Base-by-base conservation (phyloP, 2,329 filamentous ascomycete species). In the Sporothrix luriei region DNA sequence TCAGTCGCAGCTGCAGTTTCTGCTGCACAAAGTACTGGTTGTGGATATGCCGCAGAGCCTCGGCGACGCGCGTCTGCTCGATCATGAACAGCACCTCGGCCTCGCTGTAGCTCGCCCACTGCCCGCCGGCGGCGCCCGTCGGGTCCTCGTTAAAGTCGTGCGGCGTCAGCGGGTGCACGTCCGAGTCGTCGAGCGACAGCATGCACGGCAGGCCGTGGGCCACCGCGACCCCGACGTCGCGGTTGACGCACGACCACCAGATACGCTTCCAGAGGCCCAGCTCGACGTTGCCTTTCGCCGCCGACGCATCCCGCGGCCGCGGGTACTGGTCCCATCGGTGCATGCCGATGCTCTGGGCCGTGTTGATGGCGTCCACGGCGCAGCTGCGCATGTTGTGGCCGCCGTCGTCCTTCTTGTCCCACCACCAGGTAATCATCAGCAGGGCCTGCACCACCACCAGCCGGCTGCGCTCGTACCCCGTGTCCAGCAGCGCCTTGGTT, bases 321-420 rank as follows among this genome's bases (percentile, higher is more conserved):
- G 49, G 29, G 64, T 55, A 55, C 33, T 66, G 49, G 49, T 59
- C 71, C 72, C 72, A 73, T 7, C 72, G 52, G 48, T 73, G 72
- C 71, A 73, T 73, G 14, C 72, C 72, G 5, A 73, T 48, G 46
- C 71, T 73, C 68, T 73, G 72, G 2, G 72, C 72, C 43, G 72
- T 73, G 65, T 70, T 72, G 65, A 72, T 68, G 21, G 72, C 72
- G 49, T 73, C 72, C 5, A 68, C 72, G 13, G 61, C 66, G 46
- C 72, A 72, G 24, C 71, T 68, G 21, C 72, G 68, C 69, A 71
- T 72, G 59, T 71, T 72, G 46, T 69, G 64, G 3, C 71, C 72
- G 26, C 71, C 72, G 51, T 73, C 71, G 52, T 72, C 71, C 65
- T 73, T 71, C 66, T 71, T 72, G 59, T 71, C 71, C 72, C 72